phyloP scores from a whole-genome alignment of 208 protist genomes.

The Acanthamoeba culbertsoni region DNA sequence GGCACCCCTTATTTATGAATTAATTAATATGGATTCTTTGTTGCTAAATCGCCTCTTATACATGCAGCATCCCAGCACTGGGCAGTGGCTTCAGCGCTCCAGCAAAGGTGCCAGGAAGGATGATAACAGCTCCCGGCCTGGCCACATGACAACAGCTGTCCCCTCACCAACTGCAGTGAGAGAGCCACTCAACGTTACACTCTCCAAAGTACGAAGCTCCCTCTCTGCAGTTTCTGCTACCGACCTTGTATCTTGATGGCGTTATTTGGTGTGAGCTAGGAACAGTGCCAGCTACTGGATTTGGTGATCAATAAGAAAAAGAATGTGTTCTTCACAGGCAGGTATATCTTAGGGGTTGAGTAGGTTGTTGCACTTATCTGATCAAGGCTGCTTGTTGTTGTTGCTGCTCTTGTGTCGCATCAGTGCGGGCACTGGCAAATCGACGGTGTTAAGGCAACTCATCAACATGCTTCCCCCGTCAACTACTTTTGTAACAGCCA shows the following conservation, averaged over 20 bases:
- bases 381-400: not conserved
- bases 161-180: too few species aligned
- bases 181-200: not conserved
- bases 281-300: constrained; percentile 57
- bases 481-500: constrained; percentile 68
- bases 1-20: too few species aligned
- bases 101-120: too few species aligned
- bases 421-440: constrained; percentile 79
- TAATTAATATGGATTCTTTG: too few species aligned
- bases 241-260: too few species aligned
- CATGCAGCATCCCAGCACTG: too few species aligned
- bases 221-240: too few species aligned
- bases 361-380: not conserved
- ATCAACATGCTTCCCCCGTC: constrained; percentile 46
- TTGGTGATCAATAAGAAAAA: constrained; percentile 40
- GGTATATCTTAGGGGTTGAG: not conserved
- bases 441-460: constrained; percentile 70
- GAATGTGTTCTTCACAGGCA: constrained; percentile 78
- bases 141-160: too few species aligned
- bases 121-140: too few species aligned
- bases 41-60: too few species aligned
- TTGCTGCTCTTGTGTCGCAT: not conserved
- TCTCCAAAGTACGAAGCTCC: not conserved
- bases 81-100: too few species aligned
- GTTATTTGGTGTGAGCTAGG: not conserved